Evolutionary conservation across 2,329 filamentous ascomycete species (phyloP), one percentile per base, ranked within the genome.

Genomic region (Ceratocystis papillata): DNA sequence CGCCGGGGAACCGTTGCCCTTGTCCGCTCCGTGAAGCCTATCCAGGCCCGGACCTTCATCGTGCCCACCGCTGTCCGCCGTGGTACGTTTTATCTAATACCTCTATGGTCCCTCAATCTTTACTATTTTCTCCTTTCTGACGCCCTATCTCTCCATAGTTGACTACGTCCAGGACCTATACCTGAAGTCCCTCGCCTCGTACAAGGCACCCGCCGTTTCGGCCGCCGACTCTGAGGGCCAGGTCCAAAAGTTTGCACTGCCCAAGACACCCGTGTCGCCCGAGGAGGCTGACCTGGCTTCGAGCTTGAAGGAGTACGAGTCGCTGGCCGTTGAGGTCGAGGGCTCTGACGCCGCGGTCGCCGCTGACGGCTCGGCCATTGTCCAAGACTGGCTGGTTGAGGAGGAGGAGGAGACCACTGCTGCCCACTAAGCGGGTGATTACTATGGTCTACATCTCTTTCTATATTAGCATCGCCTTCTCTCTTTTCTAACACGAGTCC

Each of bases 141-240:
- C 37, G 12, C 37, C 28, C n/a, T 61, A 4, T 68, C 17, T 65
- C 55, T 44, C 30, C 63, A 70, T 75, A 97, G 94, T 90, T 85
- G 94, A 99, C 78, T 86, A 96, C 74, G 90, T 99, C 73, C 94
- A 97, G 80, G 93, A 97, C 77, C 85, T 99, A 75, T 99, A 99
- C 83, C 86, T 99, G 73, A 88, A 87, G 78, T 92, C 97, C 80
- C 86, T 99, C 76, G 94, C 93, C 81, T 85, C 86, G 79, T 97
- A 96, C 88, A 97, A 97, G 85, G 81, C 87, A 70, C 81, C 89
- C 67, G 81, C 85, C 71, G 76, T 93, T 79, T 96, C 96, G 83
- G 83, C 90, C 70, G 84, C 85, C 73, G 94, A 97, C 75, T 81
- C 92, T 75, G 87, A 93, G 72, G 92, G 90, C 75, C 88, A 96